These are phyloP conservation scores for Backusella tarrabulga DNA, from an alignment of 192 early-diverging fungal genomes.

Conservation along the genomic window DNA sequence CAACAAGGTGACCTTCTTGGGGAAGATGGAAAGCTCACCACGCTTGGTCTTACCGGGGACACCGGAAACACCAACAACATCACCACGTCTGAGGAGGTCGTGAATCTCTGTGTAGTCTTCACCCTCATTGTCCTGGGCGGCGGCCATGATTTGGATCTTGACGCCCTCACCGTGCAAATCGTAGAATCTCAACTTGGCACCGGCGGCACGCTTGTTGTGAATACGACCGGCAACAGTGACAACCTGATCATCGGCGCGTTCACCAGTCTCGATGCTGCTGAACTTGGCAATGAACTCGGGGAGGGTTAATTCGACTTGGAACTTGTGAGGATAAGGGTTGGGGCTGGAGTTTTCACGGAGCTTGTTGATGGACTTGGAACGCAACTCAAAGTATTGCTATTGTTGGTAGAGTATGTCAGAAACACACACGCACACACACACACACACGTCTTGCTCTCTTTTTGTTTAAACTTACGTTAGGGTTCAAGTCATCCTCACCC, in stretches of 20 bases:
- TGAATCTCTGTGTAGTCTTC: constrained; percentile 76
- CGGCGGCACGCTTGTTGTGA: constrained; percentile 91
- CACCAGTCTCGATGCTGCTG: constrained; percentile 62
- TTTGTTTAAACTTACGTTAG: constrained; percentile 57
- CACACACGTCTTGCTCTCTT: constrained; percentile 11
- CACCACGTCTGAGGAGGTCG: constrained; percentile 85
- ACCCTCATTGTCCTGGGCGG: constrained; percentile 62
- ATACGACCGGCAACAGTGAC: constrained; percentile 89
- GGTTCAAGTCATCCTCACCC: constrained; percentile 80
- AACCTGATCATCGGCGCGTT: constrained; percentile 61
- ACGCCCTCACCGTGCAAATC: constrained; percentile 91
- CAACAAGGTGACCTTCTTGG: constrained; percentile 82
- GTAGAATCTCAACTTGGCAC: constrained; percentile 93
- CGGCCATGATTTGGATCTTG: constrained; percentile 95
- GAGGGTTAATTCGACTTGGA: constrained; percentile 84
- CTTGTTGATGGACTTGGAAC: constrained; percentile 80
- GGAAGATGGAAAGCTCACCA: constrained; percentile 96
- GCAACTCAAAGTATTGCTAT: constrained; percentile 97
- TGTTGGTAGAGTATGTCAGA: constrained; percentile 28
- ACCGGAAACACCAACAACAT: constrained; percentile 93
- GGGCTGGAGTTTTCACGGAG: constrained; percentile 80
- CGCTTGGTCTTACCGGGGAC: constrained; percentile 89
- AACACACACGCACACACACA: background rate
- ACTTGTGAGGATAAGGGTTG: constrained; percentile 99
- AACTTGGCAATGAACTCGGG: constrained; percentile 89